Percentiles rank a stretch among this genome's conserved stretches.
Conservation (phyloP, 805 yeast species). For the Pichia rugopelliculosa region DNA sequence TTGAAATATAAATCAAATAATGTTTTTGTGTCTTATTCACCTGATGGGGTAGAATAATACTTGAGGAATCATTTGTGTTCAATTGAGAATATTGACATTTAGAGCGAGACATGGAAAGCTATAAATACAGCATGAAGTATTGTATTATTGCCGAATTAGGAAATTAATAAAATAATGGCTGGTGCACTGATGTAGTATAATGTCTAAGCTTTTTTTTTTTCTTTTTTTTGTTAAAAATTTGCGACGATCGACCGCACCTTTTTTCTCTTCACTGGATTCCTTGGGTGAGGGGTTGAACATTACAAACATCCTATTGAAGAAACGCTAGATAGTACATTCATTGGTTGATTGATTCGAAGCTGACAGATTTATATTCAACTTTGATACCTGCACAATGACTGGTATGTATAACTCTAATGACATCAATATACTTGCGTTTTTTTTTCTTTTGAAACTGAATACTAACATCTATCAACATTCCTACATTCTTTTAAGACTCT, state of each 20-base stretch:
- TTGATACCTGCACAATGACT: conserved; percentile 1
- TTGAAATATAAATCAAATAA: not conserved
- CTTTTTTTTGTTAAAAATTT: too few species aligned
- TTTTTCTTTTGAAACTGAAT: not conserved
- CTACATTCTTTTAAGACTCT: conserved; percentile 4
- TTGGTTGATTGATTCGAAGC: not conserved
- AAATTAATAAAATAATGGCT: not conserved
- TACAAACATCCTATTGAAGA: not conserved
- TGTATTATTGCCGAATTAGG: not conserved
- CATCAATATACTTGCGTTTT: not conserved
- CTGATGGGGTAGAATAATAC: not conserved
- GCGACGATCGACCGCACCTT: not conserved
- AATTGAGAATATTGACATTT: too few species aligned
- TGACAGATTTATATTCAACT: not conserved
- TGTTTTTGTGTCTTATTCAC: not conserved
- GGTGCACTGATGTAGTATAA: not conserved
- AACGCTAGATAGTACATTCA: too few species aligned
- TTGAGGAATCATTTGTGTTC: not conserved
- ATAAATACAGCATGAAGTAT: too few species aligned
- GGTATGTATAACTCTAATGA: not conserved
- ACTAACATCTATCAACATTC: not conserved
- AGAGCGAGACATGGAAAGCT: too few species aligned
- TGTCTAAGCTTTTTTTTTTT: not conserved
- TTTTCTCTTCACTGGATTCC: not conserved
- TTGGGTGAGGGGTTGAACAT: not conserved